Evolutionary conservation across 1,284 basidiomycete species (phyloP).

Genomic region (Cerioporus squamosus): DNA sequence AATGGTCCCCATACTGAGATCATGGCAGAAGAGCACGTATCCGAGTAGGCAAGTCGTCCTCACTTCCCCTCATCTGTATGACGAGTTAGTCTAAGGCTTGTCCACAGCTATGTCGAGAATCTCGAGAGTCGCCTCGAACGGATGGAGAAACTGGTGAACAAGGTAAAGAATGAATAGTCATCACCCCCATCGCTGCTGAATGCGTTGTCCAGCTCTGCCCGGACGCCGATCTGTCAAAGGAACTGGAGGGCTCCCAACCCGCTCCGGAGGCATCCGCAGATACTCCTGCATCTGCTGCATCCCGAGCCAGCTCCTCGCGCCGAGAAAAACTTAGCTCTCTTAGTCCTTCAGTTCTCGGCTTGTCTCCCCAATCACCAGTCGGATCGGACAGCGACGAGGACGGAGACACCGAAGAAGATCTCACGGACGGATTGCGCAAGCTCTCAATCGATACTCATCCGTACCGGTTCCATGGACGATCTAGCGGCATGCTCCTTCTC

Average conservation of each 20-base stretch:
- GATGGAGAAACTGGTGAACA: constrained; percentile 66
- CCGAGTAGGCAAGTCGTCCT: constrained; percentile 68
- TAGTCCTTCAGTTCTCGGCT: constrained; percentile 1
- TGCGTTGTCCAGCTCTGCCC: background rate
- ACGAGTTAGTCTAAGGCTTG: background rate
- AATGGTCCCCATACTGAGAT: background rate
- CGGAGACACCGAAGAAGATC: constrained; percentile 20
- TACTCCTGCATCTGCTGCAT: background rate
- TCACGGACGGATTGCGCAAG: constrained; percentile 23
- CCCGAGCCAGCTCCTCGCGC: background rate
- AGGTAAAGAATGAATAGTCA: constrained; percentile 39
- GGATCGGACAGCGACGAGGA: constrained; percentile 39
- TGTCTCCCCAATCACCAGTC: background rate
- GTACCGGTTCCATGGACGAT: constrained; percentile 53
- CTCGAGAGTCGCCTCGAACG: constrained; percentile 72
- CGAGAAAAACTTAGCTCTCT: background rate
- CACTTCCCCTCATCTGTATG: background rate
- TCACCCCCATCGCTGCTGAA: background rate
- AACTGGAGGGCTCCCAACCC: too few species aligned
- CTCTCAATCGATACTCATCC: constrained; percentile 29
- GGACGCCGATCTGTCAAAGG: background rate
- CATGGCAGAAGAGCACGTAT: constrained; percentile 56
- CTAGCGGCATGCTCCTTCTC: constrained; percentile 51
- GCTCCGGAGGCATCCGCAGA: background rate
- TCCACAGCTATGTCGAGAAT: constrained; percentile 65